Base-by-base conservation (phyloP, 108 stramenopile species). In the Asterionellopsis glacialis region DNA sequence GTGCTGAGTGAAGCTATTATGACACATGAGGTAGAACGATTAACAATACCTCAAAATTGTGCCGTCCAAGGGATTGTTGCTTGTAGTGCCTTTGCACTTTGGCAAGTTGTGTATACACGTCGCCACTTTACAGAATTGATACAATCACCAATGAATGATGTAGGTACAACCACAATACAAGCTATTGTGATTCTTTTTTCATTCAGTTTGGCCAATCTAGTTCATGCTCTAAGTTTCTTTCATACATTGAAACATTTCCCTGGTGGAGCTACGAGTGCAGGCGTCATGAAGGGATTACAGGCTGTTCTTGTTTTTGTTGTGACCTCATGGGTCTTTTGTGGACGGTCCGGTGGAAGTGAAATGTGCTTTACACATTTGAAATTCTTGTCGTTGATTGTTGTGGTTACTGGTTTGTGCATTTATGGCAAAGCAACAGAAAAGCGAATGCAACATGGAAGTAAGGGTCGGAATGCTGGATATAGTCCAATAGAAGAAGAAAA, bases 231-330 rank as follows among this genome's bases (percentile, higher is more conserved):
- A 1, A 73, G 81, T 12, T 88, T 84, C 59, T 92, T 64, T 51
- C 58, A 72, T 16, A 92, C 87, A 9, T 53, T 92, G 59, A 69
- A 70, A 26, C 65, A 88, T 50, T 84, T 82, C 47, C 79, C 83
- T 6, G 83, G 85, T 42, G 91, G 91, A 12, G 82, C 86, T 0
- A 85, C 84, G 12, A 72, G 59, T 59, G 91, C 91, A 0, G 91
- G 91, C 14, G 85, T 93, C 0, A 60, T 93, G 68, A 88, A 93
- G 74, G 91, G 91, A 21, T 55, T 89, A 33, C 87, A 93, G 51
- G 91, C 91, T 16, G 87, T 87, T 1, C 63, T 93, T 48, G 84
- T 93, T 5, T 89, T 93, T 59, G 73, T 70, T 7, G 52, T 67
- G 4, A 73, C 83, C 3, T 64, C 84, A 11, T n/a, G 75, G n/a